Evolutionary conservation across 2,329 filamentous ascomycete species (phyloP).

Genomic region (Didymella arachidicola): DNA sequence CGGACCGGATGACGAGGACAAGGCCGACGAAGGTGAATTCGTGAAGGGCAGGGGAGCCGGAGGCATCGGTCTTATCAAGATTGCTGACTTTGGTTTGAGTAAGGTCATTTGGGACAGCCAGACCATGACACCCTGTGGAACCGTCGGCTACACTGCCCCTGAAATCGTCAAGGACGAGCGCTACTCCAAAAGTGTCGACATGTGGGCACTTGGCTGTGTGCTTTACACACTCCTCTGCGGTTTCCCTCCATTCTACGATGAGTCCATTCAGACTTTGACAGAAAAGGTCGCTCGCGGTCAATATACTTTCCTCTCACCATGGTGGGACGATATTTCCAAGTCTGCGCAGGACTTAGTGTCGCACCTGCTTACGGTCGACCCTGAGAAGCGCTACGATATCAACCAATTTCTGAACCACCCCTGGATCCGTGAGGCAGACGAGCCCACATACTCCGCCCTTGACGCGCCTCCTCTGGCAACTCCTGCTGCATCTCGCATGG

Average conservation of each 20-base stretch:
- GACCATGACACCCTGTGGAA: conserved; percentile 99
- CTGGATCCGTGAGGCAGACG: conserved; percentile 80
- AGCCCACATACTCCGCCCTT: conserved; percentile 70
- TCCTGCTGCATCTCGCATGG: conserved; percentile 66
- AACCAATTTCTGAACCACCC: conserved; percentile 92
- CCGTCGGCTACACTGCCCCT: conserved; percentile 95
- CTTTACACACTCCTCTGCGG: conserved; percentile 96
- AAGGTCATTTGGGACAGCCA: conserved; percentile 98
- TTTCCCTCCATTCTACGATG: conserved; percentile 98
- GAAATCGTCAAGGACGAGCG: conserved; percentile 99
- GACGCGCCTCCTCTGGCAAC: conserved; percentile 78
- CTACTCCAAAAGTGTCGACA: conserved; percentile 98
- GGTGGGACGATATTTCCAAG: conserved; percentile 99
- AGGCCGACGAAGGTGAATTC: conserved; percentile 95
- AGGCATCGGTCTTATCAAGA: conserved; percentile 94
- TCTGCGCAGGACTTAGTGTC: conserved; percentile 92
- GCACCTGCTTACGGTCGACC: conserved; percentile 92
- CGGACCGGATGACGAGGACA: conserved; percentile 92
- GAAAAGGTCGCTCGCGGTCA: conserved; percentile 97
- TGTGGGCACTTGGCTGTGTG: conserved; percentile 98
- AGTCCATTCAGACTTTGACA: conserved; percentile 94
- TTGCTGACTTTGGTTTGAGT: conserved; percentile 96
- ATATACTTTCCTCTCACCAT: conserved; percentile 96
- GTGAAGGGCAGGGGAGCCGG: conserved; percentile 80
- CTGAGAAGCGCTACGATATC: conserved; percentile 93